These are phyloP conservation scores for Priceomyces melissophilus DNA, from an alignment of 805 yeast genomes.

Conservation along the genomic window DNA sequence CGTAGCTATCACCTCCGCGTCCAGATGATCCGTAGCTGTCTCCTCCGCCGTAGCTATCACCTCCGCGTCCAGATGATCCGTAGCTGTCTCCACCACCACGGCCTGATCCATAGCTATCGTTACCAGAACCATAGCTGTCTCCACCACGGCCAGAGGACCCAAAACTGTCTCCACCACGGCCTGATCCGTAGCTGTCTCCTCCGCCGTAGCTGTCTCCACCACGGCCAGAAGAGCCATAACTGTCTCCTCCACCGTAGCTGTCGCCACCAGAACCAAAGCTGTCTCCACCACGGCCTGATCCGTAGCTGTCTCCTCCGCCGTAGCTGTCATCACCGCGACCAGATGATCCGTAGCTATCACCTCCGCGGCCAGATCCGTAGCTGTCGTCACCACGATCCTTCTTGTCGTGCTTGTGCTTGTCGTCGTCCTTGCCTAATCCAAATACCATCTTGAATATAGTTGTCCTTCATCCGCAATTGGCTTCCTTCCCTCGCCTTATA, in stretches of 20 bases:
- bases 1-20: slow-evolving; percentile 5
- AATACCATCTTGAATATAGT: slow-evolving; percentile 24
- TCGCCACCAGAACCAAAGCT: slow-evolving; percentile 23
- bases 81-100: slow-evolving; percentile 17
- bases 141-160: slow-evolving; percentile 12
- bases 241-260: slow-evolving; percentile 9
- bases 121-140: slow-evolving; percentile 20
- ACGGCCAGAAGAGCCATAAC: slow-evolving; percentile 14
- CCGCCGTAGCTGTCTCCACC: slow-evolving; percentile 10
- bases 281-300: slow-evolving; percentile 16
- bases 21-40: slow-evolving; percentile 14
- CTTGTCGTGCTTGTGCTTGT: slow-evolving; percentile 12
- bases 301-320: slow-evolving; percentile 17
- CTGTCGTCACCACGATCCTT: slow-evolving; percentile 19
- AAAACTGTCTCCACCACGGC: slow-evolving; percentile 12
- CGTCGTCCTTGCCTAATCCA: slow-evolving; percentile 29
- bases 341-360: slow-evolving; percentile 14
- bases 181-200: slow-evolving; percentile 12
- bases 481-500: background rate
- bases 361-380: slow-evolving; percentile 10
- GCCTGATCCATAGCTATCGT: slow-evolving; percentile 15
- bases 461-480: background rate
- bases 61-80: slow-evolving; percentile 23
- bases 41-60: slow-evolving; percentile 16
- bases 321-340: slow-evolving; percentile 6